Evolutionary conservation across 176 grass and related monocot species (phyloP).

Genomic region (Coix lacrymajobi): DNA sequence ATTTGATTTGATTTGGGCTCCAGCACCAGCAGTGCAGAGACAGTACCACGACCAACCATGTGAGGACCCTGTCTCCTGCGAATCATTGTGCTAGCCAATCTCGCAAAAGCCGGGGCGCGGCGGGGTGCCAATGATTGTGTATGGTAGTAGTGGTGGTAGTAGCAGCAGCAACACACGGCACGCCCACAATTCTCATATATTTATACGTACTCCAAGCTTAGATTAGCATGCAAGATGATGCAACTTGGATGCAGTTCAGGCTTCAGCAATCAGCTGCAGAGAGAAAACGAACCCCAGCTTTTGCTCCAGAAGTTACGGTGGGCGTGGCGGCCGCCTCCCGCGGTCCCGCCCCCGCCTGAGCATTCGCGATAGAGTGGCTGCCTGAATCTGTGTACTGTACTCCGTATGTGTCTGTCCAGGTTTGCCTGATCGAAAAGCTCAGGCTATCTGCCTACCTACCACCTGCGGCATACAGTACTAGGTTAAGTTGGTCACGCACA

Average conservation of each 20-base stretch:
- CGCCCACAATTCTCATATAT: background rate
- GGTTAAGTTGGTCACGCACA: background rate
- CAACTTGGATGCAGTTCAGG: background rate
- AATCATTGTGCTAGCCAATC: constrained; percentile 54
- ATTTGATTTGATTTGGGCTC: background rate
- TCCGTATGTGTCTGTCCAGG: background rate
- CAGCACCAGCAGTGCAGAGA: constrained; percentile 1
- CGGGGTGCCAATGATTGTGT: constrained; percentile 11
- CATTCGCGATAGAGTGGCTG: background rate
- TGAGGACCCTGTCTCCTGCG: constrained; percentile 16
- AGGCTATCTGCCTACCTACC: background rate
- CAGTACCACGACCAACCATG: constrained; percentile 27
- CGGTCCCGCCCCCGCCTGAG: constrained; percentile 1
- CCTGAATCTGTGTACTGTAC: background rate
- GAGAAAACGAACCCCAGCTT: constrained; percentile 26
- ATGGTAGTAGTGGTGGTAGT: background rate
- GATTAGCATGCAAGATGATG: constrained; percentile 10
- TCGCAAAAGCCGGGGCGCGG: constrained; percentile 15
- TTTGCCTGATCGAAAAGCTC: background rate
- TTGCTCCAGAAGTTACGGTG: constrained; percentile 57
- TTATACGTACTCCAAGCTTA: background rate
- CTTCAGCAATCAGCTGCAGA: background rate
- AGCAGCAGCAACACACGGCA: constrained; percentile 32
- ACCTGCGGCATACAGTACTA: background rate
- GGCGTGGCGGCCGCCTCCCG: background rate